phyloP scores from a whole-genome alignment of 2,329 filamentous ascomycete species.

The Nigrospora oryzae region DNA sequence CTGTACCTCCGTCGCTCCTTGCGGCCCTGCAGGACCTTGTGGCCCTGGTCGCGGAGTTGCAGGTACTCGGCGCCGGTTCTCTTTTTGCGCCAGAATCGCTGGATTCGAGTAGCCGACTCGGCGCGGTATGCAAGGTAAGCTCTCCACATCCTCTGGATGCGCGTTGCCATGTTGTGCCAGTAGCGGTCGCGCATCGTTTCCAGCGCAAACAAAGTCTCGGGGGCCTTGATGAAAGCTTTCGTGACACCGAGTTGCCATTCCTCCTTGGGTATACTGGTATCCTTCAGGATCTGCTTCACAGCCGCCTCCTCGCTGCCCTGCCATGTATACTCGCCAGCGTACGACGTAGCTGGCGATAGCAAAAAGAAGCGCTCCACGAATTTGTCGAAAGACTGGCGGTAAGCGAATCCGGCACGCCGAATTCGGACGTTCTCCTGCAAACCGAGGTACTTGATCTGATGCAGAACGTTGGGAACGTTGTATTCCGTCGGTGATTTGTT shows the following conservation, averaged over 20 bases:
- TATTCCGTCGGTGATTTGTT: slow-evolving; percentile 95
- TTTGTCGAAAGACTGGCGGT: slow-evolving; percentile 94
- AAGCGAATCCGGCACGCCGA: slow-evolving; percentile 90
- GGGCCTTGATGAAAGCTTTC: slow-evolving; percentile 97
- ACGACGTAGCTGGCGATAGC: slow-evolving; percentile 86
- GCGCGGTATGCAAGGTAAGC: slow-evolving; percentile 89
- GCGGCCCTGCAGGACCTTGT: slow-evolving; percentile 69
- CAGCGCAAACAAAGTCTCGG: slow-evolving; percentile 90
- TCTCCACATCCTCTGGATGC: slow-evolving; percentile 95
- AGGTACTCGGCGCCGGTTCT: slow-evolving; percentile 84
- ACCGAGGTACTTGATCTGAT: slow-evolving; percentile 98
- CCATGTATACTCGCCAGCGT: slow-evolving; percentile 97
- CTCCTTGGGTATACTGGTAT: slow-evolving; percentile 89
- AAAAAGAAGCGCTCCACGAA: slow-evolving; percentile 97
- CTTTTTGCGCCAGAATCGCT: slow-evolving; percentile 92
- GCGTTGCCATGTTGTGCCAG: slow-evolving; percentile 99
- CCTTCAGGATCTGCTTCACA: slow-evolving; percentile 86
- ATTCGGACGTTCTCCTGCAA: slow-evolving; percentile 99
- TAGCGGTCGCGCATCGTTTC: slow-evolving; percentile 97
- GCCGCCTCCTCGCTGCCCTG: slow-evolving; percentile 80
- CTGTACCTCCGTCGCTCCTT: slow-evolving; percentile 92
- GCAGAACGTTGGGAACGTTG: slow-evolving; percentile 83
- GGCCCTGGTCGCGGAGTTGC: slow-evolving; percentile 79
- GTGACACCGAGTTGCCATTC: slow-evolving; percentile 97
- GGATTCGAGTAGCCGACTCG: slow-evolving; percentile 89